Percentiles rank a stretch among this genome's conserved stretches.
Conservation (phyloP, 768 basidiomycete species). For the Termitomyces eurrhizus region DNA sequence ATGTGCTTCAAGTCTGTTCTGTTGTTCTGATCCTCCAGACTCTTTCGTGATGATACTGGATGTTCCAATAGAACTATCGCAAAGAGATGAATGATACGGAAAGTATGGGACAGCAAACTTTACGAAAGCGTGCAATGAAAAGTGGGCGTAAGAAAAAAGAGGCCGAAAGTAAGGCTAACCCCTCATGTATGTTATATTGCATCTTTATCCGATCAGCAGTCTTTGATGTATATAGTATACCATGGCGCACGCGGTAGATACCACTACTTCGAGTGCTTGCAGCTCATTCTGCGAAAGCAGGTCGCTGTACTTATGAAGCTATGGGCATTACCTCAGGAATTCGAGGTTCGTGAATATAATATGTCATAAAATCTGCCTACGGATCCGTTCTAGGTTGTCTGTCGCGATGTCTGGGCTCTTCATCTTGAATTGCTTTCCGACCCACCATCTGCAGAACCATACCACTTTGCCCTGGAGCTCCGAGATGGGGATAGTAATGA, state of each 20-base stretch:
- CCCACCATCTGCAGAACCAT: constrained; percentile 60
- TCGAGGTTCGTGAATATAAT: constrained; percentile 53
- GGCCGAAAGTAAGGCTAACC: constrained; percentile 49
- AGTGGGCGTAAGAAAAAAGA: constrained; percentile 50
- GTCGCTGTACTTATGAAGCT: constrained; percentile 50
- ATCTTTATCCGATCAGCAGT: neutral
- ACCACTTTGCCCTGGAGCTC: constrained; percentile 37
- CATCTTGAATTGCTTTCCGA: constrained; percentile 60
- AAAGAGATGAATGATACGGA: constrained; percentile 75
- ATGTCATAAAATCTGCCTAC: neutral
- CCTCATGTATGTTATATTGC: constrained; percentile 39
- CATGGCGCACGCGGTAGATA: constrained; percentile 76
- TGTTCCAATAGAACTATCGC: constrained; percentile 62
- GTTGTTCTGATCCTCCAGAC: neutral
- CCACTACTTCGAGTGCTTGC: constrained; percentile 81
- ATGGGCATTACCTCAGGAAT: constrained; percentile 77
- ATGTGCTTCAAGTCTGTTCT: constrained; percentile 72
- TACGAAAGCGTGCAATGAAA: constrained; percentile 67
- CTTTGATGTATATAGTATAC: constrained; percentile 53
- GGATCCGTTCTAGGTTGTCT: constrained; percentile 47
- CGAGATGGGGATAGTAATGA: constrained; percentile 14
- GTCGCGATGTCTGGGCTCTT: constrained; percentile 78
- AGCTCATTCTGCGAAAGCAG: constrained; percentile 78
- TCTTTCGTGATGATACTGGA: neutral
- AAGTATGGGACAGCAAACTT: constrained; percentile 54